phyloP scores from a whole-genome alignment of 805 yeast species.

The Sugiyamaella marilandica region DNA sequence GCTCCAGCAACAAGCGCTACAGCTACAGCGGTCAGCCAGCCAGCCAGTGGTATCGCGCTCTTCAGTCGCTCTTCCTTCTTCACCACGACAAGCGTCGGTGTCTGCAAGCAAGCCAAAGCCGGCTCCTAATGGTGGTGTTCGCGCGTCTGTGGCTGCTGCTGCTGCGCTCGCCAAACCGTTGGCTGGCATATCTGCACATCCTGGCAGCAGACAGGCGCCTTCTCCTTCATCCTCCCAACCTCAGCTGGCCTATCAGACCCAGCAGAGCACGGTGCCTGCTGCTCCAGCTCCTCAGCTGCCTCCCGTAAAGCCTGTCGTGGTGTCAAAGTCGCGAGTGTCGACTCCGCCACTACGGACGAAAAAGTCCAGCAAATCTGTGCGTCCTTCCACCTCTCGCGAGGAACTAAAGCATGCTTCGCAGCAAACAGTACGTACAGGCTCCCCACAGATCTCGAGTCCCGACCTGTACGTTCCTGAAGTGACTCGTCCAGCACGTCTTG shows the following conservation, averaged over 20 bases:
- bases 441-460: neutral
- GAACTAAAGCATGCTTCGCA: neutral
- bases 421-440: neutral
- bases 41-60: neutral
- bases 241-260: neutral
- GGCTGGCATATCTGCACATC: slow-evolving; percentile 4
- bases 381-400: neutral
- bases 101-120: slow-evolving; percentile 5
- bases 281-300: neutral
- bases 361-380: neutral
- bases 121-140: slow-evolving; percentile 6
- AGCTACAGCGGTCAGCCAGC: neutral
- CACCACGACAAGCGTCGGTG: slow-evolving; percentile 2
- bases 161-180: slow-evolving; percentile 21
- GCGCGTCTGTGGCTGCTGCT: slow-evolving; percentile 23
- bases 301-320: slow-evolving; percentile 15
- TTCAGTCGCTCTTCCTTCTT: neutral
- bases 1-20: neutral
- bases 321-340: slow-evolving; percentile 18
- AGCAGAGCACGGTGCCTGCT: slow-evolving; percentile 1
- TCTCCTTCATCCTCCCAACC: slow-evolving; percentile 11
- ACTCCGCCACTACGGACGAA: neutral
- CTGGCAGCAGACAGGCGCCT: slow-evolving; percentile 3
- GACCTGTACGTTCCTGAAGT: neutral
- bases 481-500: slow-evolving; percentile 20